Conservation (phyloP, 495 filamentous ascomycete species). For the Hyaloscypha hepaticicola region DNA sequence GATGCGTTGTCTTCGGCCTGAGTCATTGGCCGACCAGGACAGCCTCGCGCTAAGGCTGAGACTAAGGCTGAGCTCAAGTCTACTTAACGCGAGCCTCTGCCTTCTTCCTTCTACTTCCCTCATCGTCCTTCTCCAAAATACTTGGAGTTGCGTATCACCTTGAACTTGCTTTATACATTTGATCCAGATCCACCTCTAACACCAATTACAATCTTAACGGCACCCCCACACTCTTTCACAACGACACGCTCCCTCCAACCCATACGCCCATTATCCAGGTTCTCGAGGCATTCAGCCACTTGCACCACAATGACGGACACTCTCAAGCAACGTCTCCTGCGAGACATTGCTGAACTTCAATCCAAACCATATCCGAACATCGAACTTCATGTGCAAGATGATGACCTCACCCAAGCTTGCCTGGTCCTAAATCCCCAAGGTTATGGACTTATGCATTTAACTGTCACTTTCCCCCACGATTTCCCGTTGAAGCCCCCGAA, state of each 20-base stretch:
- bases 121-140: background rate
- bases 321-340: constrained; percentile 36
- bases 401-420: constrained; percentile 39
- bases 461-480: constrained; percentile 26
- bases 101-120: background rate
- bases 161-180: background rate
- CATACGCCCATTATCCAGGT: background rate
- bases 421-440: constrained; percentile 39
- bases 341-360: constrained; percentile 48
- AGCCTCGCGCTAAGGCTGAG: background rate
- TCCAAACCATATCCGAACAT: constrained; percentile 48
- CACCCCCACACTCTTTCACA: background rate
- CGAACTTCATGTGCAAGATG: constrained; percentile 35
- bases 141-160: background rate
- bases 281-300: background rate
- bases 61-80: background rate
- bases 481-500: constrained; percentile 47
- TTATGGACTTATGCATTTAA: constrained; percentile 39
- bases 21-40: background rate
- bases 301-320: constrained; percentile 13
- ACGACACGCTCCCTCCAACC: background rate
- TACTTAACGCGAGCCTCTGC: background rate
- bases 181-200: background rate
- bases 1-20: background rate
- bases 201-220: background rate